Base-by-base conservation (phyloP, 1,139 yeast species). In the Blastobotrys arbuscula region DNA sequence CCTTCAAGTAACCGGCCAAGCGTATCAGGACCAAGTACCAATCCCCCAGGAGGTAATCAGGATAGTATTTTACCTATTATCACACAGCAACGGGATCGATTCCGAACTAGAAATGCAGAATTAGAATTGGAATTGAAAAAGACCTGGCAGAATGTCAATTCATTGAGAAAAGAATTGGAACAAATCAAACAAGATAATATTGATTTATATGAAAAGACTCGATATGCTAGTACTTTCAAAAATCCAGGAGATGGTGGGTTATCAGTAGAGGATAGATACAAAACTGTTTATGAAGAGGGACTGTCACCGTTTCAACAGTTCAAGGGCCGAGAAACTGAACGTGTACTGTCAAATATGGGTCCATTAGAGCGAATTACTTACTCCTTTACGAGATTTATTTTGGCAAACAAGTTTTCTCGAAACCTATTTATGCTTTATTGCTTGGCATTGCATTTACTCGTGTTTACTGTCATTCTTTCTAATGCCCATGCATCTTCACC, bases 31-130 rank as follows among this genome's bases (percentile, higher is more conserved):
- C 43, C 48, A 24, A 40, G 47, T 5, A 19, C 47, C 15, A 8
- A 16, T 3, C 33, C 51, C 5, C n/a, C 37, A n/a, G 20, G 15
- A 9, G 28, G 34, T 15, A 30, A 13, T 10, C 19, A 31, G 7
- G 63, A 72, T 6, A 76, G 88, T 0, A 82, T 92, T 38, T 69
- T 92, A 42, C 95, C 96, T 0, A 88, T 92, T 47, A 81, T 92
- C 30, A 89, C 97, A 20, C 90, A 92, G 60, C 98, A 92, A 68
- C 79, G 98, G 65, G 97, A 92, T 65, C 73, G 97, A 55, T 89
- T 90, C 72, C 79, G 95, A 58, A 78, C 79, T 28, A 76, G 90
- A 50, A 88, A 84, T 59, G 78, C 77, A 49, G 96, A 88, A 61
- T 73, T 92, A 46, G 97, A 92, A 63, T 85, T 84, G 48, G 95